Evolutionary conservation across 768 basidiomycete species (phyloP), one percentile per base, ranked within the genome.

Genomic region (Suillus lakei): DNA sequence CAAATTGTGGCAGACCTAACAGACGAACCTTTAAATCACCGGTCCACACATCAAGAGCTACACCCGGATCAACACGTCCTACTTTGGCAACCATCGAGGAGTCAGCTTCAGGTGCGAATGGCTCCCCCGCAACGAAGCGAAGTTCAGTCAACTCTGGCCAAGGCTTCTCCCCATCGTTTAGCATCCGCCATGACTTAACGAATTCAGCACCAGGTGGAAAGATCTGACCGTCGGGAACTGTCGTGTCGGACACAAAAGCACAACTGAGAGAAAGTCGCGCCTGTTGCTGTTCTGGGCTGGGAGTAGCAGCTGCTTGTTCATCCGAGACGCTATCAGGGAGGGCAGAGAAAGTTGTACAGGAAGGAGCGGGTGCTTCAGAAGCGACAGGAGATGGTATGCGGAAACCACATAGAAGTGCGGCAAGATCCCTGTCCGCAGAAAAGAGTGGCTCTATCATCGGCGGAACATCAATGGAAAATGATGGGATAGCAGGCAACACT

Each of bases 181-280:
- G 67, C 81, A 95, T 83, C 63, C 83, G 81, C 93, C 93, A 96
- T 26, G 87, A 87, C 77, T 95, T 95, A 63, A 93, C 85, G 70
- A 95, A 96, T 73, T 92, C 91, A 0, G 91, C 92, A 39, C 93
- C 93, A 8, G 92, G 88, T 36, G 92, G 91, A 72, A 95, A 91
- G 58, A 84, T 71, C 69, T 93, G 91, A 1, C 92, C 93, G 69
- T 91, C 89, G 5, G 85, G 80, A 59, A 92, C 88, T 39, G 91
- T 93, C 46, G 88, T 81, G 72, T 94, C 90, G 41, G 81, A 81
- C 7, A 93, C 66, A 66, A 89, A 89, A 6, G 78, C 78, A 4
- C 91, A 90, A 43, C 81, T 81, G 65, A 91, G 71, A 23, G 32
- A 8, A 43, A 64, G 58, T 16, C 0, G 56, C 0, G 58, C 48